Conservation (phyloP, 495 filamentous ascomycete species). For the Trichoderma reesei region DNA sequence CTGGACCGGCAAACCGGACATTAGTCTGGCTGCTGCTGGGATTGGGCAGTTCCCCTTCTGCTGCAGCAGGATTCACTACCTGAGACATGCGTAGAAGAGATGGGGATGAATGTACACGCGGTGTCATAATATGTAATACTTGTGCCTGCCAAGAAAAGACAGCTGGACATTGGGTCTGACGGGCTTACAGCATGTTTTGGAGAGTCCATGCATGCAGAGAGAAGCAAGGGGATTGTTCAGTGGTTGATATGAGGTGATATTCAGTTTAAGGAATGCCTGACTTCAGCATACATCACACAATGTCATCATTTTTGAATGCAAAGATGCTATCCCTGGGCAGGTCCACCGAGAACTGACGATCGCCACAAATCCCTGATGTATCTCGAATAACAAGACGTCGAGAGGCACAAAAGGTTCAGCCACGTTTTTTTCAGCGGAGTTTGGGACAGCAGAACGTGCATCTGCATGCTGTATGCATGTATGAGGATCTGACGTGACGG, state of each 20-base stretch:
- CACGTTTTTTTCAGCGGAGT: background rate
- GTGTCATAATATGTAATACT: background rate
- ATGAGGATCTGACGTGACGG: background rate
- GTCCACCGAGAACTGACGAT: background rate
- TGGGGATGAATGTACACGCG: background rate
- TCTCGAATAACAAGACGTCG: background rate
- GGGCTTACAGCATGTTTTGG: background rate
- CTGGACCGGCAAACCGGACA: no score
- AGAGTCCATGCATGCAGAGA: background rate
- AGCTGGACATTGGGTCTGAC: background rate
- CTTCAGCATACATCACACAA: no score
- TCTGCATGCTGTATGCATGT: background rate
- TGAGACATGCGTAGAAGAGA: no score
- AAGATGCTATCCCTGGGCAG: background rate
- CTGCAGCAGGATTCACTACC: no score
- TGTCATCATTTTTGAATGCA: background rate
- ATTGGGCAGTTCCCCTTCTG: no score
- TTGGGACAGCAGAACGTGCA: background rate
- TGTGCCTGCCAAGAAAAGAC: constrained; percentile 5
- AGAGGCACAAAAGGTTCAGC: background rate
- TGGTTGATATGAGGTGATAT: no score
- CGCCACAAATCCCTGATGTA: background rate
- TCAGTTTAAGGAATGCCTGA: no score
- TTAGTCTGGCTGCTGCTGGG: background rate
- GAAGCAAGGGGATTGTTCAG: background rate